A percentile compares a stretch with the other conserved stretches of the same genome.
These are phyloP conservation scores for Penicillium sp. DNA, from an alignment of 2,329 filamentous ascomycete genomes.

Conservation along the genomic window DNA sequence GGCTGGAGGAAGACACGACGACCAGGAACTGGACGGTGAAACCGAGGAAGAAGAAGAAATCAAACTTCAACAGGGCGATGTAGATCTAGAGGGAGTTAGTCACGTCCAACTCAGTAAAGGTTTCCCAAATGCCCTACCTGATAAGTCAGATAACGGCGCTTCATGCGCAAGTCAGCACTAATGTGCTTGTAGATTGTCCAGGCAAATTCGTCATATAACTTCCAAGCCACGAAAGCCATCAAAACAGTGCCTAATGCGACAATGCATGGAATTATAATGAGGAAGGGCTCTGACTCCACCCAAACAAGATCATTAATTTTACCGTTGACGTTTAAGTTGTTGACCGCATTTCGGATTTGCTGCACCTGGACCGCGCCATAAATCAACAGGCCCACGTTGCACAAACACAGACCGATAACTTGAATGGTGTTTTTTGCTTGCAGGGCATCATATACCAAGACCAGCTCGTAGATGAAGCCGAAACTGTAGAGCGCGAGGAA, in stretches of 20 bases:
- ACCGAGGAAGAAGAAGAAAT: slow-evolving; percentile 99
- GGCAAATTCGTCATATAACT: slow-evolving; percentile 96
- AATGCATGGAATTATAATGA: slow-evolving; percentile 82
- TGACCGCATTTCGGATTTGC: slow-evolving; percentile 77
- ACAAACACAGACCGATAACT: slow-evolving; percentile 89
- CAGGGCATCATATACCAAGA: slow-evolving; percentile 90
- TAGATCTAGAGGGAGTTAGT: slow-evolving; percentile 69
- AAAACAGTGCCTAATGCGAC: slow-evolving; percentile 72
- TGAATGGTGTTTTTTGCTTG: slow-evolving; percentile 98
- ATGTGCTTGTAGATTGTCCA: slow-evolving; percentile 99
- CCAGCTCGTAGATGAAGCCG: slow-evolving; percentile 87
- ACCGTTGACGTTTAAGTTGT: slow-evolving; percentile 47
- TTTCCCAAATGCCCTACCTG: slow-evolving; percentile 63
- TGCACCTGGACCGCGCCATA: slow-evolving; percentile 93
- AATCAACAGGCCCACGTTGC: slow-evolving; percentile 86
- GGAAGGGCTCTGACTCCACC: slow-evolving; percentile 68
- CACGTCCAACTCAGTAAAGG: neutral
- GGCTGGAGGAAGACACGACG: slow-evolving; percentile 71
- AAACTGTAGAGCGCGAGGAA: slow-evolving; percentile 97
- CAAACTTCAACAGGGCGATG: slow-evolving; percentile 95
- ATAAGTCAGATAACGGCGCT: slow-evolving; percentile 92
- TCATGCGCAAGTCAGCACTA: slow-evolving; percentile 94
- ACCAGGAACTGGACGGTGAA: slow-evolving; percentile 98
- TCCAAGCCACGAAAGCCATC: slow-evolving; percentile 82
- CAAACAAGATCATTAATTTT: slow-evolving; percentile 62